Evolutionary conservation across 2,329 filamentous ascomycete species (phyloP).

Genomic region (Camillea tinctor): DNA sequence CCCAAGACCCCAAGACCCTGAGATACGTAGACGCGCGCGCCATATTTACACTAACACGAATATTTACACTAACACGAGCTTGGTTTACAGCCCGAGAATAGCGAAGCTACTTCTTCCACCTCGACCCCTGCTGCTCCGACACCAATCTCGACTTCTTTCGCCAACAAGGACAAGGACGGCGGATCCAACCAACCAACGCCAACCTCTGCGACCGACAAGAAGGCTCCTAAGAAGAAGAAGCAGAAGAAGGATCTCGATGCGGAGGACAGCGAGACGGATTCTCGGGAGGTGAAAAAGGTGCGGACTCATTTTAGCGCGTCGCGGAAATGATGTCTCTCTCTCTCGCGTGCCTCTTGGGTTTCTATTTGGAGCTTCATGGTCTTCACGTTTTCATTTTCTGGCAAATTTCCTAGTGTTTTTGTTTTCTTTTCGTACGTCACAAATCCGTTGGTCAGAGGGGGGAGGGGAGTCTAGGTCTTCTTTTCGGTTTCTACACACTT

Average conservation of each 20-base stretch:
- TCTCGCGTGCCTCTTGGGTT: not conserved
- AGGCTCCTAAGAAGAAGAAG: slow-evolving; percentile 50
- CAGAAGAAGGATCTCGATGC: slow-evolving; percentile 46
- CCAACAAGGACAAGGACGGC: slow-evolving; percentile 36
- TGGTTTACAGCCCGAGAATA: slow-evolving; percentile 36
- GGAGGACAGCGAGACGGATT: slow-evolving; percentile 61
- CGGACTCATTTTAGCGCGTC: slow-evolving; percentile 58
- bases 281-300: slow-evolving; percentile 52
- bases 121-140: slow-evolving; percentile 52
- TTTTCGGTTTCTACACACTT: not conserved
- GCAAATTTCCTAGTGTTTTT: not conserved
- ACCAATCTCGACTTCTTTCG: slow-evolving; percentile 54
- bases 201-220: slow-evolving; percentile 47
- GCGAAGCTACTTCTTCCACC: slow-evolving; percentile 42
- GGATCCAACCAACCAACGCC: slow-evolving; percentile 56
- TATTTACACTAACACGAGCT: not conserved
- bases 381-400: not conserved
- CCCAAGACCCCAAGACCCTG: not conserved
- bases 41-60: no score
- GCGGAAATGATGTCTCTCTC: slow-evolving; percentile 42
- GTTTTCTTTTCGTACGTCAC: not conserved
- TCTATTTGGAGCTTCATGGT: not conserved
- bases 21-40: not conserved
- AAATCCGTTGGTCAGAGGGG: no score
- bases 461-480: not conserved